Evolutionary conservation across 2,329 filamentous ascomycete genomes (phyloP).

Genomic region (Fusarium oligoseptatum): DNA sequence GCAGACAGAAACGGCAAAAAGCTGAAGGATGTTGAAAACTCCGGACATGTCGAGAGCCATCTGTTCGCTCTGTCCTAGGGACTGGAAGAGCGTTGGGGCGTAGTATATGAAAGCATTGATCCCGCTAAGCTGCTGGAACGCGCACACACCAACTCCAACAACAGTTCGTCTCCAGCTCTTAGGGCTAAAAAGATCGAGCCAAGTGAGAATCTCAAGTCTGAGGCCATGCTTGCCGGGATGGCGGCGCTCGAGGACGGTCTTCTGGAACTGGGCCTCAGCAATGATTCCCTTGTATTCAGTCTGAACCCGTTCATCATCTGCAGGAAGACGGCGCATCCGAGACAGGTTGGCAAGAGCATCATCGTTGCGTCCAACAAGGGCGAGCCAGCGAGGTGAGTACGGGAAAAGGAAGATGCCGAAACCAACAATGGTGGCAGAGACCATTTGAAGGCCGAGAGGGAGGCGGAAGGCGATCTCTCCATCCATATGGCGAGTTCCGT

Average conservation of each 20-base stretch:
- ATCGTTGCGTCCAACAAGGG: conserved; percentile 74
- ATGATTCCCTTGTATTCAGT: conserved; percentile 72
- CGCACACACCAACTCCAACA: conserved; percentile 36
- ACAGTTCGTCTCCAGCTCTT: conserved; percentile 68
- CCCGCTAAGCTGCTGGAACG: conserved; percentile 56
- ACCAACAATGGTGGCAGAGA: conserved; percentile 66
- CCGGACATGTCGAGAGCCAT: conserved; percentile 57
- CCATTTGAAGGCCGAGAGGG: conserved; percentile 56
- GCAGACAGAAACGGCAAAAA: conserved; percentile 56
- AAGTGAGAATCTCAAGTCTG: conserved; percentile 56
- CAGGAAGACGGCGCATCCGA: conserved; percentile 67
- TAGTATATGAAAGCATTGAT: conserved; percentile 60
- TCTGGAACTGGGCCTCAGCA: conserved; percentile 66
- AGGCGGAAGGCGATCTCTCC: conserved; percentile 53
- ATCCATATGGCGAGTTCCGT: conserved; percentile 18
- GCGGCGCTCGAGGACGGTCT: conserved; percentile 50
- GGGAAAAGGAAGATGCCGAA: conserved; percentile 71
- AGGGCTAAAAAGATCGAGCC: conserved; percentile 62
- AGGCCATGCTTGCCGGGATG: conserved; percentile 13
- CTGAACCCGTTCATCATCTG: conserved; percentile 69
- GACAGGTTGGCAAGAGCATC: conserved; percentile 70
- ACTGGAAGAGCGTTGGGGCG: conserved; percentile 58
- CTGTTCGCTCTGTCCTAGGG: conserved; percentile 52
- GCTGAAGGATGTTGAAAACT: conserved; percentile 57
- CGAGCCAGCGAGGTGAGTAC: conserved; percentile 77